Conservation (phyloP, 2,329 filamentous ascomycete genomes). For the Hymenoscyphus infarciens region DNA sequence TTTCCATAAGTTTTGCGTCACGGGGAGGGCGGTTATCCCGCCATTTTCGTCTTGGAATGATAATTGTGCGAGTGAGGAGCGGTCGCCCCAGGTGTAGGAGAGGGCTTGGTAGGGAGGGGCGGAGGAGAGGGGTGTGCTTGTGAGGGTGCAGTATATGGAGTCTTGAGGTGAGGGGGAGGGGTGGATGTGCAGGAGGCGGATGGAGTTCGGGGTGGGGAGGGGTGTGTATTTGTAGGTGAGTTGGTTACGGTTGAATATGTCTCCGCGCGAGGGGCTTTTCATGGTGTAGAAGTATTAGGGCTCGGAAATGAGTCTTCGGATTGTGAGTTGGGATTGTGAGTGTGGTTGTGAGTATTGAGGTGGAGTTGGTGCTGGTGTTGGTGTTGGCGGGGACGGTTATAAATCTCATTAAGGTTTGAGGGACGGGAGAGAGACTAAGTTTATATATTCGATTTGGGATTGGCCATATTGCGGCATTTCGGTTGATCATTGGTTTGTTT, state of each 20-base stretch:
- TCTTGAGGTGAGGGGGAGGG: slow-evolving; percentile 1
- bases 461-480: background rate
- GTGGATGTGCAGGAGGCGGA: slow-evolving; percentile 18
- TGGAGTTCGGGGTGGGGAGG: slow-evolving; percentile 14
- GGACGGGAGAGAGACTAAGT: background rate
- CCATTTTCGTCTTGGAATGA: no score
- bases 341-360: no score
- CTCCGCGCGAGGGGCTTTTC: background rate
- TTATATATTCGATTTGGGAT: background rate
- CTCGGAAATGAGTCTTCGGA: background rate
- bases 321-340: background rate
- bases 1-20: no score
- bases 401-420: background rate
- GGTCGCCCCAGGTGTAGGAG: no score
- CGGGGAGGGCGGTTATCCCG: no score
- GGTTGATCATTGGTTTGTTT: background rate
- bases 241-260: background rate
- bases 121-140: no score
- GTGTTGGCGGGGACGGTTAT: background rate
- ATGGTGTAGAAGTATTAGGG: background rate
- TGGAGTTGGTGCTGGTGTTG: background rate
- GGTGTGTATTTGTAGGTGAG: slow-evolving; percentile 18
- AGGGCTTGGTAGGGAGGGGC: no score
- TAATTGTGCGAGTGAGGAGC: no score
- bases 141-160: no score